Evolutionary conservation across 2,329 filamentous ascomycete species (phyloP), one percentile per base, ranked within the genome.

Genomic region (Colletotrichum paranaense): DNA sequence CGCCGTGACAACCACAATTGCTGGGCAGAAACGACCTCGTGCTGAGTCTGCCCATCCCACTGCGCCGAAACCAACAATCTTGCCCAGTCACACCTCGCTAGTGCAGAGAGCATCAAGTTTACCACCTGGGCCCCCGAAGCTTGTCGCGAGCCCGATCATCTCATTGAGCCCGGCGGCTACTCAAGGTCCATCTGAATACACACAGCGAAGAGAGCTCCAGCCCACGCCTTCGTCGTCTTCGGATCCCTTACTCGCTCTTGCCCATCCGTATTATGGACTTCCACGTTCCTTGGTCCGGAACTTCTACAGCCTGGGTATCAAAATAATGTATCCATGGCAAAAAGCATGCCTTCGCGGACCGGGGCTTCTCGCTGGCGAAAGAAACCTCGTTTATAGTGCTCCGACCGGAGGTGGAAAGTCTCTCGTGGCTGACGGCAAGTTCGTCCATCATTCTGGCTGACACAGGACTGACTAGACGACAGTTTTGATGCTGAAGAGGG

Each of bases 381-480:
- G 87, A 75, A 95, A 94, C 76, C 85, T 95, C 11, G 91, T 95
- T n/a, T 95, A 95, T 79, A 93, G 91, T 56, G 93, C 93, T 8
- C 93, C 93, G 0, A 95, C 93, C 0, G 93, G 93, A 5, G 93
- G 93, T 53, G 93, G 93, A 19, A 95, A 95, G 82, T 94, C 92
- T 8, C 86, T 95, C 14, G 92, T 95, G 59, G 93, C 93, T 69
- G 89, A 91, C 78, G 81, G 84, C 85, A 74, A 81, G 83, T 74
- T 12, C 8, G 42, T 24, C 59, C 55, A 19, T 14, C 12, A 9
- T 5, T 28, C 16, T 42, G 28, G 11, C 8, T 24, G 57, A 63
- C 19, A n/a, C n/a, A 12, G 4, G 26, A 59, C 78, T 76, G 5
- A 75, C 55, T 12, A 28, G 19, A 30, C 12, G 53, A n/a, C 75